phyloP scores from a whole-genome alignment of 139 green algal genomes.

The Pleodorina starrii region DNA sequence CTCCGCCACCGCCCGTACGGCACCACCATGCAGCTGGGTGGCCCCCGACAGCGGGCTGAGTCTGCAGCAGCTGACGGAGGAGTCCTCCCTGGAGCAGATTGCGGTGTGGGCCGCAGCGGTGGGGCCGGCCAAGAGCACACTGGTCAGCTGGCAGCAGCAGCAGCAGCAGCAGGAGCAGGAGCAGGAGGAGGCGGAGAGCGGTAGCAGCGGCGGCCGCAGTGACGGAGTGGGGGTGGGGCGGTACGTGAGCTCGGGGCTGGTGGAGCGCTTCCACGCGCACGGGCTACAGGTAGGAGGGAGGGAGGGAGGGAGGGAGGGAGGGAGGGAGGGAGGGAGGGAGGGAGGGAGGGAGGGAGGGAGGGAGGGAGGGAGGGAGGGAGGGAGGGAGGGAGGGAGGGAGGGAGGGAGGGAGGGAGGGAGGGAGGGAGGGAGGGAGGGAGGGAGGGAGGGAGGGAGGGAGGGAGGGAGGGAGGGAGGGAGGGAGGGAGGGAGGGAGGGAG shows the following conservation, averaged over 20 bases:
- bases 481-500: too few species aligned
- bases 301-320: not conserved
- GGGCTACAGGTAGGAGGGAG: conserved; percentile 16
- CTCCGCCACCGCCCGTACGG: too few species aligned
- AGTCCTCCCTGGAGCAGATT: not conserved
- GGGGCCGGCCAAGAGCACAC: conserved; percentile 12
- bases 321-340: too few species aligned
- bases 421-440: too few species aligned
- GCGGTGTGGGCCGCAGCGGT: conserved; percentile 1
- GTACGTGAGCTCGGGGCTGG: conserved; percentile 39
- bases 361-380: too few species aligned
- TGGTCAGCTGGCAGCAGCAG: conserved; percentile 24
- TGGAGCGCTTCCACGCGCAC: conserved; percentile 24
- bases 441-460: too few species aligned
- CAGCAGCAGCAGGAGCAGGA: too few species aligned
- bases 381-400: too few species aligned
- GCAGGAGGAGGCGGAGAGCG: not conserved
- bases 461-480: too few species aligned
- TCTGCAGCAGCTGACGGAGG: conserved; percentile 7
- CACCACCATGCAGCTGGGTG: conserved; percentile 17
- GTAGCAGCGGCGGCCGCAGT: not conserved
- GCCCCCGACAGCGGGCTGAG: conserved; percentile 27
- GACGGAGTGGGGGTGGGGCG: not conserved
- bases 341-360: too few species aligned
- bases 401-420: too few species aligned